Base-by-base conservation (phyloP, 2,329 filamentous ascomycete genomes). In the Gnomoniopsis sp. region DNA sequence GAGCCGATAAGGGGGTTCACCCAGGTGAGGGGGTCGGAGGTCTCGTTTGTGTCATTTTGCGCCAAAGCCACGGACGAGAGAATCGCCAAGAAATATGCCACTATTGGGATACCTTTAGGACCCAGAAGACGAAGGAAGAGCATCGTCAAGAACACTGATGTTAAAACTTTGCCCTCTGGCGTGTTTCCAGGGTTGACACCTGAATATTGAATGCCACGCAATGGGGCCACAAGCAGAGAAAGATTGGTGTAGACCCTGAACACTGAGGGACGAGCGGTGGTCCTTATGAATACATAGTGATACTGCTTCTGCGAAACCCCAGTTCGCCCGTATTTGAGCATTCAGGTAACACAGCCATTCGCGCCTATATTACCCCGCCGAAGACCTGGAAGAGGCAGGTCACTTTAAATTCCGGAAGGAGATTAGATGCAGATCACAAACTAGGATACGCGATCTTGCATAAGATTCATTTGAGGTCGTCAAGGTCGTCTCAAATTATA, bases 1-100 rank as follows among this genome's bases (percentile, higher is more conserved):
- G 80, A 82, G 30, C 82, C 82, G 60, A 85, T 84, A 6, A 85
- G 72, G 10, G 80, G 81, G 66, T 85, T 66, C 21, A 69, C 61
- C 47, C 70, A 64, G 7, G 62, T 58, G 0, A 72, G 38, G 11
- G 65, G 70, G n/a, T 63, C 61, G 19, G 50, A 62, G 47, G 48
- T 48, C 21, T 17, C 55, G 22, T 55, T 55, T 22, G 52, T 49
- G 12, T 7, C 19, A 33, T 54, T 55, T 23, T 54, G 54, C 10
- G 54, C 58, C 2, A 47, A 14, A 15, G 19, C 22, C 3, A 26
- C 15, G 22, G 22, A 1, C 3, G 30, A 14, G 11, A 57, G n/a
- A 2, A 22, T 7, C 7, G 10, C 17, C 0, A 51, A 15, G 6
- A 41, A 4, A 7, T 38, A 7, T 21, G 30, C 1, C 34, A 22